Percentiles rank a stretch among this genome's conserved stretches.
Evolutionary conservation across 2,329 filamentous ascomycete genomes (phyloP).

Genomic region (Geosmithia flava): DNA sequence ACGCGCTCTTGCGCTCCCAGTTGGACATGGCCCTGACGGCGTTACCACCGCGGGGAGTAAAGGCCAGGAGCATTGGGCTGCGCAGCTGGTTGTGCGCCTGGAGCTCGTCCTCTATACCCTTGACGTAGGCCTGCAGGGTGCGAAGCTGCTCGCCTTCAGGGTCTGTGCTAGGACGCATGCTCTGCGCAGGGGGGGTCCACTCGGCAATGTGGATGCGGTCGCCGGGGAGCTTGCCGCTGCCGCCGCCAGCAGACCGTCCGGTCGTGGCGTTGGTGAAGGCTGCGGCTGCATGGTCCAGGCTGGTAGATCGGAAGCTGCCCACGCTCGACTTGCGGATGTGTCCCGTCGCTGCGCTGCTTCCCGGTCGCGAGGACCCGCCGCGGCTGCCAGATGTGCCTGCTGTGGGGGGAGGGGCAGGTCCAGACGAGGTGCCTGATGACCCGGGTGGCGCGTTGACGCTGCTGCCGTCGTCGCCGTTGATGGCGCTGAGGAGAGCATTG

Average conservation of each 20-base stretch:
- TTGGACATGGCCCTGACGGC: constrained; percentile 79
- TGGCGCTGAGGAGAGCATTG: constrained; percentile 37
- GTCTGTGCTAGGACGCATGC: constrained; percentile 71
- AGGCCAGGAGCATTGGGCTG: constrained; percentile 77
- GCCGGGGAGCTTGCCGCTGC: constrained; percentile 56
- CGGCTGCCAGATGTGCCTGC: constrained; percentile 6
- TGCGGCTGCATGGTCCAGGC: constrained; percentile 47
- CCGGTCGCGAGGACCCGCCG: constrained; percentile 30
- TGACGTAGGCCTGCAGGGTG: constrained; percentile 66
- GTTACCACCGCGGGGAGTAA: constrained; percentile 74
- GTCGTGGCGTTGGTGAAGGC: constrained; percentile 33
- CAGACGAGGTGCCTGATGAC: neutral
- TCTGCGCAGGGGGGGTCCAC: constrained; percentile 82
- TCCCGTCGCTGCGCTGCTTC: constrained; percentile 30
- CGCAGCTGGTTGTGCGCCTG: constrained; percentile 80
- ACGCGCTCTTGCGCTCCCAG: constrained; percentile 93
- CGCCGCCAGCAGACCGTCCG: constrained; percentile 1
- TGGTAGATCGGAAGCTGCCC: constrained; percentile 41
- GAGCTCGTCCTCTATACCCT: constrained; percentile 75
- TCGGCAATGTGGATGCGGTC: constrained; percentile 77
- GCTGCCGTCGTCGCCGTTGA: constrained; percentile 29
- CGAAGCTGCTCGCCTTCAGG: constrained; percentile 71
- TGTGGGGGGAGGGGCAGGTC: too few species aligned
- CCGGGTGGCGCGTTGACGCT: neutral
- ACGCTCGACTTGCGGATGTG: constrained; percentile 27